Conservation (phyloP, 495 filamentous ascomycete genomes). For the Ramalina intermedia region DNA sequence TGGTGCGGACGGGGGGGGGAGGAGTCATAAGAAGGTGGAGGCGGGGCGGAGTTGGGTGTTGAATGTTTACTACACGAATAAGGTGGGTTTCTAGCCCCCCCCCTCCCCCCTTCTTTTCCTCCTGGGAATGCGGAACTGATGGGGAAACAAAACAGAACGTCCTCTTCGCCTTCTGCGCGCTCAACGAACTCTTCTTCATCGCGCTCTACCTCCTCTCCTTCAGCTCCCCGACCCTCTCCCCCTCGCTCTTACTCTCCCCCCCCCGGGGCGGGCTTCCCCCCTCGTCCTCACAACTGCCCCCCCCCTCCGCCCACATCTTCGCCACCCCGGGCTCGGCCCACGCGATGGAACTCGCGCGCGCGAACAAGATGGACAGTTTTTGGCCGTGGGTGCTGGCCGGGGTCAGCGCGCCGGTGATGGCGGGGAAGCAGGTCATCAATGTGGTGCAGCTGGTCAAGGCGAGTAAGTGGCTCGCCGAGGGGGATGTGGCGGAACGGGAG, state of each 20-base stretch:
- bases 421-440: slow-evolving; percentile 84
- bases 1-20: slow-evolving; percentile 24
- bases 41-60: slow-evolving; percentile 59
- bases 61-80: slow-evolving; percentile 93
- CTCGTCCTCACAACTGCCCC: too few relatives aligned
- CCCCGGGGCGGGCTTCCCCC: too few relatives aligned
- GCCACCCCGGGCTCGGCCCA: slow-evolving; percentile 75
- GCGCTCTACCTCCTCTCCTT: slow-evolving; percentile 96
- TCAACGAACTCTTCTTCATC: slow-evolving; percentile 96
- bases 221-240: slow-evolving; percentile 71
- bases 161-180: slow-evolving; percentile 74
- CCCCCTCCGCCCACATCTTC: too few relatives aligned
- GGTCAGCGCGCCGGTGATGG: slow-evolving; percentile 76
- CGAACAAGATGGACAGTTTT: slow-evolving; percentile 80
- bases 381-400: slow-evolving; percentile 79
- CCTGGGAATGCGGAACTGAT: neutral
- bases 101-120: neutral
- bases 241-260: slow-evolving; percentile 58
- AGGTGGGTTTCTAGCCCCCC: slow-evolving; percentile 35
- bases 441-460: slow-evolving; percentile 90
- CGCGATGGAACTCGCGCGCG: slow-evolving; percentile 79
- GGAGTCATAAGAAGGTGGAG: slow-evolving; percentile 91
- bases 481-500: slow-evolving; percentile 49
- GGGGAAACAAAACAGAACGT: too few relatives aligned
- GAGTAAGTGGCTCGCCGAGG: slow-evolving; percentile 80